Conservation (phyloP, 2,329 filamentous ascomycete species). For the Colletotrichum sp. region DNA sequence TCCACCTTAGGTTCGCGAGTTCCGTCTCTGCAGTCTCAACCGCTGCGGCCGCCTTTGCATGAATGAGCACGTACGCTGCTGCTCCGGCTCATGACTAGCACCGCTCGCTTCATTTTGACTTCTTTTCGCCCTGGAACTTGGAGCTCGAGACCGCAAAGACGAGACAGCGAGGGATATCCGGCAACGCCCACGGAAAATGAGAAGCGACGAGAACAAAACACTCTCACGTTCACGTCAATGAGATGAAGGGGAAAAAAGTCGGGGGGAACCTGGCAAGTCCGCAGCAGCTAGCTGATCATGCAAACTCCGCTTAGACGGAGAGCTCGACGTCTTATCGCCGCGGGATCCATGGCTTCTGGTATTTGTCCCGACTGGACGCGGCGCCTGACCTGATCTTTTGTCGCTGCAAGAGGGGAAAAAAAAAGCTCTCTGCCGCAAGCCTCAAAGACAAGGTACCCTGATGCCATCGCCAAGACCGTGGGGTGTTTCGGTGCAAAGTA, state of each 20-base stretch:
- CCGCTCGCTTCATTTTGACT: not conserved
- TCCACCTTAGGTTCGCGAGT: not conserved
- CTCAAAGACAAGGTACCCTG: not conserved
- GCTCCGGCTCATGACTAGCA: not conserved
- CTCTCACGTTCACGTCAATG: not conserved
- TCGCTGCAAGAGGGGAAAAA: not conserved
- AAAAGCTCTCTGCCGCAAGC: not conserved
- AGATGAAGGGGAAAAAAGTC: not conserved
- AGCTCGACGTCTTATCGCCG: not conserved
- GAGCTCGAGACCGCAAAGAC: not conserved
- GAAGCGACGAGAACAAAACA: not conserved
- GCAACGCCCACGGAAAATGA: not conserved
- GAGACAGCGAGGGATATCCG: not conserved
- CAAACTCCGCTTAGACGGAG: constrained; percentile 1
- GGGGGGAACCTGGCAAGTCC: not conserved
- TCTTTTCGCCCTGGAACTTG: not conserved
- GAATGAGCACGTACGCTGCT: not conserved
- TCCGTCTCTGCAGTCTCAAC: not conserved
- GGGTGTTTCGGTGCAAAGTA: not conserved
- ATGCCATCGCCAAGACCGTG: not conserved
- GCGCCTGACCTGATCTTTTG: not conserved
- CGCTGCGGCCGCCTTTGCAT: not conserved
- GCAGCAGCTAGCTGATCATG: not conserved
- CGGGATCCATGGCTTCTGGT: not conserved
- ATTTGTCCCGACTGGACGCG: not conserved